Evolutionary conservation across 2,329 filamentous ascomycete genomes (phyloP), one percentile per base, ranked within the genome.

Genomic region (Cryphonectria nitschkei): DNA sequence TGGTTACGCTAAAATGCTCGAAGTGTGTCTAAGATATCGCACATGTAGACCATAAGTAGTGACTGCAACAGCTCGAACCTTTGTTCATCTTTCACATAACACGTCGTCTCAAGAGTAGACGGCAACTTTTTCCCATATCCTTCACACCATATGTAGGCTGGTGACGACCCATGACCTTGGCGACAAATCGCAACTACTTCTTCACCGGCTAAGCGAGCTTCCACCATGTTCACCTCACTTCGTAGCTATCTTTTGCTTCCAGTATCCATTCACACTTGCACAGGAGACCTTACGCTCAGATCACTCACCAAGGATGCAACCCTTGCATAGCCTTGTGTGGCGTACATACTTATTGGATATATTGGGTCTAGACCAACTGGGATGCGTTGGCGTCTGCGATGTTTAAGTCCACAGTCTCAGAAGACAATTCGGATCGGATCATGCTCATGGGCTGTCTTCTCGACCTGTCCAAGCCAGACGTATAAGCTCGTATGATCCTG

Each of bases 391-490:
- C 85, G 74, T 88, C 84, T 78, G 86, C 86, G 26, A 85, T 81
- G 69, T 86, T 88, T 0, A 85, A 87, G 77, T 87, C 87, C 87
- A 13, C 83, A 82, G 68, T 85, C 83, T 5, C 84, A 75, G 74
- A 80, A 84, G 41, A 84, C 77, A 52, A 86, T 85, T 71, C 85
- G 84, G 29, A 84, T 75, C 0, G 81, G 79, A 68, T 83, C 81
- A 43, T 81, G 76, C 7, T 75, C 76, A 22, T 81, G 78, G 60
- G 83, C 80, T 1, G 75, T 77, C 22, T 76, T 74, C 67, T 82
- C 81, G n/a, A 80, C 75, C 1, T 80, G 79, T n/a, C 77, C 73
- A 70, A 83, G 83, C 73, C 78, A 82, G n/a, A 74, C 69, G 2
- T n/a, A 34, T n/a, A 22, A 39, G 60, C 37, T 54, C n/a, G n/a